These are phyloP conservation scores for Fusarium sp. DNA, from an alignment of 2,329 filamentous ascomycete genomes.

Conservation along the genomic window DNA sequence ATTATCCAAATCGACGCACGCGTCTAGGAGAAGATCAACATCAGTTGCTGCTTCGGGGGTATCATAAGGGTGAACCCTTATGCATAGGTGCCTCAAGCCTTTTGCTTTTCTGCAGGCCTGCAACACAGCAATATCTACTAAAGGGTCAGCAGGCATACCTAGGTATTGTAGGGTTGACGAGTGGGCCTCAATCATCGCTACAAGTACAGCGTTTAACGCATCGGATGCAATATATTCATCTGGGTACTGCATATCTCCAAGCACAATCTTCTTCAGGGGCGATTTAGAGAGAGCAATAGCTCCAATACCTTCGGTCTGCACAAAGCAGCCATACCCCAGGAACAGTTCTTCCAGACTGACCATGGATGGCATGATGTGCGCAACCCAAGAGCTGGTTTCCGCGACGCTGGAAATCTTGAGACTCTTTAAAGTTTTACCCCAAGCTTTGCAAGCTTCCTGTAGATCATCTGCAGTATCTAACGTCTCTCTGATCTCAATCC, in stretches of 20 bases:
- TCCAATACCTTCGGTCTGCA: not conserved
- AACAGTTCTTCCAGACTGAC: not conserved
- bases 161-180: not conserved
- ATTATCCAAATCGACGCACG: not conserved
- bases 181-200: constrained; percentile 6
- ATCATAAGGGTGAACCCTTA: not conserved
- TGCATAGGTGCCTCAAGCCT: not conserved
- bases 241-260: rapidly evolving
- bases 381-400: not conserved
- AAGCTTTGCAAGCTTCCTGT: not conserved
- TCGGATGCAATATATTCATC: not conserved
- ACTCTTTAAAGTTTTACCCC: not conserved
- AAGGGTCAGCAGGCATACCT: rapidly evolving
- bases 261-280: not conserved
- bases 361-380: not conserved
- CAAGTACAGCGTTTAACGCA: not conserved
- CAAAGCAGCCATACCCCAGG: not conserved
- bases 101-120: not conserved
- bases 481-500: not conserved
- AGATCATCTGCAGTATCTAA: not conserved
- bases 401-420: not conserved
- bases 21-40: constrained; percentile 3
- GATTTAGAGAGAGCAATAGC: not conserved
- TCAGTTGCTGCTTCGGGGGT: not conserved
- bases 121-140: not conserved